Percentiles rank a stretch among this genome's conserved stretches.
Conservation (phyloP, 805 yeast species). For the Torulaspora gathmanii region DNA sequence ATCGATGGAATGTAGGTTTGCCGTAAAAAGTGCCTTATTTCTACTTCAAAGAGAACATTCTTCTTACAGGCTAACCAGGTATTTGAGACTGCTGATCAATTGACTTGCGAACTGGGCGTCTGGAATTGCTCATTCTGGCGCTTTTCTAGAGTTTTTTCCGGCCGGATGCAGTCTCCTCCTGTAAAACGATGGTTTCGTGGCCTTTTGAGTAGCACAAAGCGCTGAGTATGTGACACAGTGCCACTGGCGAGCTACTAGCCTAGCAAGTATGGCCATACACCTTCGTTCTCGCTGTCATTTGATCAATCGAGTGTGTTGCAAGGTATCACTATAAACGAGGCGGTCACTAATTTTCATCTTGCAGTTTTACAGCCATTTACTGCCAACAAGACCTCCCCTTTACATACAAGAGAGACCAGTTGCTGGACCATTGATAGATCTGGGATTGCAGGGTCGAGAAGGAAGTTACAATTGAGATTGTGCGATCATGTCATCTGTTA, state of each 20-base stretch:
- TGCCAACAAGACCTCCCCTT: conserved; percentile 6
- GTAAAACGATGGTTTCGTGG: too few species aligned
- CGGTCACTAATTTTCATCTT: not conserved
- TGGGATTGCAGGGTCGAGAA: not conserved
- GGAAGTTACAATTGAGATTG: not conserved
- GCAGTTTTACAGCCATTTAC: conserved; percentile 9
- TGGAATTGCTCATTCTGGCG: too few species aligned
- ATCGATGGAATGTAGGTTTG: too few species aligned
- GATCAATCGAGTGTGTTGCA: not conserved
- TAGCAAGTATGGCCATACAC: not conserved
- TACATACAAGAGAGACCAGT: not conserved
- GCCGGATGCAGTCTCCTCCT: too few species aligned
- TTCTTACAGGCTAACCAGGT: too few species aligned
- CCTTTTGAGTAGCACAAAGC: too few species aligned
- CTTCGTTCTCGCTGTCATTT: not conserved
- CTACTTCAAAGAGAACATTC: not conserved
- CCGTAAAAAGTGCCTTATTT: not conserved
- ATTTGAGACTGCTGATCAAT: too few species aligned
- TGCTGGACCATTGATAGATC: not conserved
- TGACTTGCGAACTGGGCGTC: too few species aligned
- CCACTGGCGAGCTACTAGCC: not conserved
- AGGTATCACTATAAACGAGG: conserved; percentile 1
- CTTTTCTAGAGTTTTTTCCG: too few species aligned
- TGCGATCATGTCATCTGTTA: conserved; percentile 35
- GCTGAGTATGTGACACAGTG: too few species aligned